phyloP scores from a whole-genome alignment of 2,329 filamentous ascomycete genomes.

The Colletotrichum aenigma region DNA sequence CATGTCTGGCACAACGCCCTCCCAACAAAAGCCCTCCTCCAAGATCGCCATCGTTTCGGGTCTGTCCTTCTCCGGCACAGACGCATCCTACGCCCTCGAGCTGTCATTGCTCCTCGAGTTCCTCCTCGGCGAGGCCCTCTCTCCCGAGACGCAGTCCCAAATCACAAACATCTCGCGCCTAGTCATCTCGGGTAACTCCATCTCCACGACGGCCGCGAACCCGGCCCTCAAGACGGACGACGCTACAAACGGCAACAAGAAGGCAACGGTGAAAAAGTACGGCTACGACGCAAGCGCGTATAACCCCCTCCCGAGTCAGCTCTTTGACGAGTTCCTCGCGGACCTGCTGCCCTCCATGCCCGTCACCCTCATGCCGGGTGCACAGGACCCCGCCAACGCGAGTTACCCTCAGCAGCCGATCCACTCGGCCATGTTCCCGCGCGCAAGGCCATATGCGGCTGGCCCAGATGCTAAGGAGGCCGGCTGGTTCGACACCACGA shows the following conservation, averaged over 20 bases:
- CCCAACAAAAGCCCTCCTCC: conserved; percentile 27
- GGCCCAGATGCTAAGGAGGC: conserved; percentile 45
- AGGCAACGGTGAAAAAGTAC: conserved; percentile 74
- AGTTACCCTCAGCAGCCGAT: conserved; percentile 92
- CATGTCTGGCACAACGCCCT: conserved; percentile 55
- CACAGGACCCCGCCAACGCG: conserved; percentile 84
- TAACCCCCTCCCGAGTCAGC: conserved; percentile 82
- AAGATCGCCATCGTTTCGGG: conserved; percentile 89
- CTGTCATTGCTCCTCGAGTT: conserved; percentile 84
- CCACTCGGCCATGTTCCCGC: conserved; percentile 89
- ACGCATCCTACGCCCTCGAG: conserved; percentile 73
- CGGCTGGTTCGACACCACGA: conserved; percentile 86
- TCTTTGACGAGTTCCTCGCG: conserved; percentile 83
- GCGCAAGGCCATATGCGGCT: conserved; percentile 75
- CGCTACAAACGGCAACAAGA: conserved; percentile 49
- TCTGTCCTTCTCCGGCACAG: conserved; percentile 78
- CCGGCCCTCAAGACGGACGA: conserved; percentile 48
- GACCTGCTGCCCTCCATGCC: conserved; percentile 85
- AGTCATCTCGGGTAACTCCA: conserved; percentile 90
- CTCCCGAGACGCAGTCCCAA: conserved; percentile 61
- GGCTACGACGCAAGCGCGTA: conserved; percentile 91
- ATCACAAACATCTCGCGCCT: conserved; percentile 78
- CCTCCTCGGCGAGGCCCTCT: conserved; percentile 80
- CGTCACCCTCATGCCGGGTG: conserved; percentile 86
- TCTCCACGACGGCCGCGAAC: conserved; percentile 57